These are phyloP conservation scores for Nemania diffusa DNA, from an alignment of 2,329 filamentous ascomycete genomes.

Conservation along the genomic window DNA sequence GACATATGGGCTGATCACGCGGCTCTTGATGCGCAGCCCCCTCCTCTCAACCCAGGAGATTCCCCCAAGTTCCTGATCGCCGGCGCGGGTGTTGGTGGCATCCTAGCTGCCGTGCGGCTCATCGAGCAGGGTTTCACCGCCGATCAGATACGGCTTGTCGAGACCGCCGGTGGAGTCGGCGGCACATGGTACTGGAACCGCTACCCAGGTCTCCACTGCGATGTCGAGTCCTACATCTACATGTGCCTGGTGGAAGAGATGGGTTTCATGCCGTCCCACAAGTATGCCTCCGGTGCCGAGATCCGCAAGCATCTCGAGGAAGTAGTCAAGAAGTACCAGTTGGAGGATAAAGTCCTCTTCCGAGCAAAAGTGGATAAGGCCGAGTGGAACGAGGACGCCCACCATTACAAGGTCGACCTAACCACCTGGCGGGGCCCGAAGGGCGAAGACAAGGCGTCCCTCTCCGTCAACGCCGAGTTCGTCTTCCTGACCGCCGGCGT, in stretches of 20 bases:
- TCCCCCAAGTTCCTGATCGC: slow-evolving; percentile 46
- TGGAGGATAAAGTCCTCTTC: slow-evolving; percentile 59
- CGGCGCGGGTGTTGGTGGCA: slow-evolving; percentile 45
- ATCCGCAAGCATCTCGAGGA: slow-evolving; percentile 58
- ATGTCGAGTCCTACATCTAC: slow-evolving; percentile 70
- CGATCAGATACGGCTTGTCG: slow-evolving; percentile 55
- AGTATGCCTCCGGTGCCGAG: slow-evolving; percentile 51
- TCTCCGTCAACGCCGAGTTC: slow-evolving; percentile 54
- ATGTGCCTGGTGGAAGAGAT: slow-evolving; percentile 70
- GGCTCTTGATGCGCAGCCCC: slow-evolving; percentile 43
- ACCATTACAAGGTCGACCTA: slow-evolving; percentile 43
- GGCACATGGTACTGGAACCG: slow-evolving; percentile 65
- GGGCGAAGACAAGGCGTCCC: slow-evolving; percentile 38
- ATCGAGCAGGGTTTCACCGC: slow-evolving; percentile 50
- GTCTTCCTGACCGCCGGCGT: slow-evolving; percentile 54
- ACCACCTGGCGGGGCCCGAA: slow-evolving; percentile 44
- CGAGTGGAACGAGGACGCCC: slow-evolving; percentile 58
- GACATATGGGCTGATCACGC: slow-evolving; percentile 48
- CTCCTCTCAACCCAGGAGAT: slow-evolving; percentile 41
- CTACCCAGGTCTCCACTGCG: slow-evolving; percentile 63
- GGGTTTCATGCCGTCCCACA: slow-evolving; percentile 65
- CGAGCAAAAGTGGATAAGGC: slow-evolving; percentile 55
- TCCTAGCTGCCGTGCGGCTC: slow-evolving; percentile 46
- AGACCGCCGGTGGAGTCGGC: slow-evolving; percentile 57
- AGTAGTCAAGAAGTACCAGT: slow-evolving; percentile 56